Conservation (phyloP, 1,284 basidiomycete genomes). For the Jaminaea rosea region DNA sequence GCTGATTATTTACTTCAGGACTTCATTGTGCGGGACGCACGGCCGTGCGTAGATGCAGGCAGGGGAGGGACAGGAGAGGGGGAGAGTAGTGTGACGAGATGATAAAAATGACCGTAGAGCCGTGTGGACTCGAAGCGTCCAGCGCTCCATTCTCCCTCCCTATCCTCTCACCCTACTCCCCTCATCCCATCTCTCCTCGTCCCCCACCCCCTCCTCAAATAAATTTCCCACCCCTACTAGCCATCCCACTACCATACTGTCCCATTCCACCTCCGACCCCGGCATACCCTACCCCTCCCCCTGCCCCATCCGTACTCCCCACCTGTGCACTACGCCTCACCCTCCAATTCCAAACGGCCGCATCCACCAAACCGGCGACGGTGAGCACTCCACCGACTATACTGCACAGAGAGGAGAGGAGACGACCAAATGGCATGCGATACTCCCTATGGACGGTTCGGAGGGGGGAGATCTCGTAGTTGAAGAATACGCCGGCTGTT, state of each 20-base stretch:
- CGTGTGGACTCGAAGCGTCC: no score
- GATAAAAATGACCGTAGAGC: no score
- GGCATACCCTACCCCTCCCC: neutral
- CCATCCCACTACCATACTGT: neutral
- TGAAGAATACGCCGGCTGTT: no score
- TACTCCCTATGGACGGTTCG: constrained; percentile 48
- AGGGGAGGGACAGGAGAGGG: no score
- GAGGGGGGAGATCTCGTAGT: constrained; percentile 62
- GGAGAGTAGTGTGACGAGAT: no score
- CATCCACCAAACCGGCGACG: constrained; percentile 83
- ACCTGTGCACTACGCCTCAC: neutral
- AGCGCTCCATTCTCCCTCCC: no score
- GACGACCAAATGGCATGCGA: constrained; percentile 89
- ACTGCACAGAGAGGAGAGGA: constrained; percentile 73
- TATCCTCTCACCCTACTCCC: no score
- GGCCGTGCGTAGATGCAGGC: no score
- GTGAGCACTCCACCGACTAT: constrained; percentile 96
- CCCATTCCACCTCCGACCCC: neutral
- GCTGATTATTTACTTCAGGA: no score
- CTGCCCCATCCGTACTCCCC: neutral
- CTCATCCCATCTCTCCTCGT: no score
- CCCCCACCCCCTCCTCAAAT: neutral
- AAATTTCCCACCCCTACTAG: neutral
- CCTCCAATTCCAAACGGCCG: constrained; percentile 53
- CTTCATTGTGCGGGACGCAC: no score